phyloP scores from a whole-genome alignment of 1,284 basidiomycete genomes.

The Golubevia sp. region DNA sequence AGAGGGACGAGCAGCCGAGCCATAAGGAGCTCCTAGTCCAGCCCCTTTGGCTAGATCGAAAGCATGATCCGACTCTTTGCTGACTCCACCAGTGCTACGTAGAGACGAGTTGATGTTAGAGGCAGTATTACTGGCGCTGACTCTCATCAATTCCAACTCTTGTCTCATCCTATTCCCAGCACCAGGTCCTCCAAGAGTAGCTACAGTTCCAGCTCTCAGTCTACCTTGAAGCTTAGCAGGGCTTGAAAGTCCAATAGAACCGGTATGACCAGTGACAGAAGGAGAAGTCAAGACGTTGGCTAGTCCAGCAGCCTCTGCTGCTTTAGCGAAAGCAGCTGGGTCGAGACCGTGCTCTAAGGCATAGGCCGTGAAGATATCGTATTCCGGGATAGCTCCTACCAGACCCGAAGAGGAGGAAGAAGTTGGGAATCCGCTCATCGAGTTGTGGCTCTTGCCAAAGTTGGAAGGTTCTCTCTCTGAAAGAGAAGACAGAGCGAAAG shows the following conservation, averaged over 20 bases:
- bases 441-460: background rate
- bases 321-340: conserved; percentile 6
- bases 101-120: background rate
- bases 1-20: background rate
- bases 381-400: background rate
- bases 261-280: background rate
- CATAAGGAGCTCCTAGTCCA: background rate
- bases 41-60: background rate
- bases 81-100: background rate
- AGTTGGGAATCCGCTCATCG: background rate
- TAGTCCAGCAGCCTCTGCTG: conserved; percentile 8
- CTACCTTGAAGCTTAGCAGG: conserved; percentile 1
- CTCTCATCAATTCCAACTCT: conserved; percentile 18
- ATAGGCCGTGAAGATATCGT: conserved; percentile 11
- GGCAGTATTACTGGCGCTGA: background rate
- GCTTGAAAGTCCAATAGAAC: too few species aligned
- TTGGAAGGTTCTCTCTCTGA: background rate
- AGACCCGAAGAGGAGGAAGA: background rate
- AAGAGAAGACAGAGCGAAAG: background rate
- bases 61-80: background rate
- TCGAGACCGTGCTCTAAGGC: conserved; percentile 12
- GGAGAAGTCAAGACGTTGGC: background rate
- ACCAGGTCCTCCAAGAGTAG: conserved; percentile 44
- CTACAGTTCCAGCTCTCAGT: conserved; percentile 48
- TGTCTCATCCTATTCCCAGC: conserved; percentile 42